Conservation (phyloP, 2,329 filamentous ascomycete species). For the Colletotrichum graminicola region DNA sequence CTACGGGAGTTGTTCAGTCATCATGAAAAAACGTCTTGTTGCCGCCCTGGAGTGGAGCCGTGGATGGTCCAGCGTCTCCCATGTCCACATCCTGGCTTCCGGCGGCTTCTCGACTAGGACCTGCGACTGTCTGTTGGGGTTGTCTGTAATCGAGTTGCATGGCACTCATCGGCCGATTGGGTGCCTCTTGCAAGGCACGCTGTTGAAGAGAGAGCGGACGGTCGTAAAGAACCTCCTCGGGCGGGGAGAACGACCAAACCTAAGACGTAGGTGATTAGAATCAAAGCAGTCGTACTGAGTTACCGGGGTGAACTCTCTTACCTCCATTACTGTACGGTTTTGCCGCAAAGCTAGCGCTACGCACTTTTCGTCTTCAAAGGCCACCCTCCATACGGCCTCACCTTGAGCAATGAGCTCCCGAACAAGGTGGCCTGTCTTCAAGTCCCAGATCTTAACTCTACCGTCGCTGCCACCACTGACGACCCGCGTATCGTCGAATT, state of each 20-base stretch:
- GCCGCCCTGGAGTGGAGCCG: constrained; percentile 63
- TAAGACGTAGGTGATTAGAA: constrained; percentile 55
- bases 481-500: constrained; percentile 95
- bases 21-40: constrained; percentile 66
- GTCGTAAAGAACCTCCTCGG: constrained; percentile 74
- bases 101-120: constrained; percentile 51
- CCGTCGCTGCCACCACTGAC: constrained; percentile 97
- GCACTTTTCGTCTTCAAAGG: constrained; percentile 98
- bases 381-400: constrained; percentile 96
- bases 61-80: constrained; percentile 68
- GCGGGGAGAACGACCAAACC: constrained; percentile 96
- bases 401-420: constrained; percentile 91
- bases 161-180: constrained; percentile 64
- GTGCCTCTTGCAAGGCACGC: constrained; percentile 57
- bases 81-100: constrained; percentile 65
- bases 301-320: constrained; percentile 59
- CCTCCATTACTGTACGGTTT: constrained; percentile 96
- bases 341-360: constrained; percentile 92
- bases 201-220: constrained; percentile 64
- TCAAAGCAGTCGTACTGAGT: neutral
- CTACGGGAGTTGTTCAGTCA: constrained; percentile 47
- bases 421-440: constrained; percentile 90
- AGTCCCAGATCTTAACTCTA: constrained; percentile 98
- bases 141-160: constrained; percentile 60
- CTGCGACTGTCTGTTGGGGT: constrained; percentile 48